Conservation (phyloP, 345 rosid genomes). For the Arabidopsis suecica region DNA sequence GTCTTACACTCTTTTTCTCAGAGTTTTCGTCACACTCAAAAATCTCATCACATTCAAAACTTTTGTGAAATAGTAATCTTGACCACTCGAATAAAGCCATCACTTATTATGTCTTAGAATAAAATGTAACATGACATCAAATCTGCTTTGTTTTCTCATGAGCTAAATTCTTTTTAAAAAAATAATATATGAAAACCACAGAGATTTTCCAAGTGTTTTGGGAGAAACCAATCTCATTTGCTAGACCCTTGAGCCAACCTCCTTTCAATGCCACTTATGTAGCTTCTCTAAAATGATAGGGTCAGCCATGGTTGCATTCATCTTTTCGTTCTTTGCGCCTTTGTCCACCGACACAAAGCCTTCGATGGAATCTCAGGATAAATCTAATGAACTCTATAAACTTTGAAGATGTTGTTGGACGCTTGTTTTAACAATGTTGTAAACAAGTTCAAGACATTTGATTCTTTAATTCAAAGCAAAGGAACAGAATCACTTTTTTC, state of each 20-base stretch:
- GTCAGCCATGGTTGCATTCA: not conserved
- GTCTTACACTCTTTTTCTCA: not conserved
- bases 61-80: not conserved
- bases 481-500: not conserved
- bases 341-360: slow-evolving; percentile 8
- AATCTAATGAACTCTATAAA: not conserved
- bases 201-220: not conserved
- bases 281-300: not conserved
- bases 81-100: not conserved
- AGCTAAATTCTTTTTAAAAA: not conserved
- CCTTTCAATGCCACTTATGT: not conserved
- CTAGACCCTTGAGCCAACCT: not conserved
- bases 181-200: not conserved
- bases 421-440: slow-evolving; percentile 8
- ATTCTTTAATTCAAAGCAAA: not conserved
- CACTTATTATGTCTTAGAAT: not conserved
- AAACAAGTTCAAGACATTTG: not conserved
- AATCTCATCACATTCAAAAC: not conserved
- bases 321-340: not conserved
- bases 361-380: not conserved
- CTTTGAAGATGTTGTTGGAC: not conserved
- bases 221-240: not conserved
- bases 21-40: no score
- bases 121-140: no score
- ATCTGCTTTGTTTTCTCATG: no score